A percentile compares a stretch with the other conserved stretches of the same genome.
Evolutionary conservation across 495 filamentous ascomycete genomes (phyloP).

Genomic region (Copromyces sp.): DNA sequence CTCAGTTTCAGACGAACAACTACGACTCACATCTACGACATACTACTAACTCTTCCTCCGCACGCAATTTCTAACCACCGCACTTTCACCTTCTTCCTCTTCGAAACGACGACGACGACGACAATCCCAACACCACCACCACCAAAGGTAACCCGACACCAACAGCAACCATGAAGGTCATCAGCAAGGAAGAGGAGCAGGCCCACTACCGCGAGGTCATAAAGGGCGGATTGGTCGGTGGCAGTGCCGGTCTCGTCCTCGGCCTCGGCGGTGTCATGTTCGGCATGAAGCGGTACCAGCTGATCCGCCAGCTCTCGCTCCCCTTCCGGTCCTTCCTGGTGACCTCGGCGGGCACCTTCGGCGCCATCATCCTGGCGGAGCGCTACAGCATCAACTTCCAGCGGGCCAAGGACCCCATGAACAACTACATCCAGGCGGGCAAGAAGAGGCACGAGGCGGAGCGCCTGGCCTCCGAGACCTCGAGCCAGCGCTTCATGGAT

Average conservation of each 20-base stretch:
- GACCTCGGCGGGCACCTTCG: slow-evolving; percentile 73
- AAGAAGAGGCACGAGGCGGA: slow-evolving; percentile 28
- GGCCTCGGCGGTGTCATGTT: slow-evolving; percentile 54
- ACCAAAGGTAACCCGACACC: slow-evolving; percentile 1
- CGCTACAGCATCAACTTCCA: slow-evolving; percentile 67
- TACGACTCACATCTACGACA: not conserved
- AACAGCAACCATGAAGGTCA: slow-evolving; percentile 68
- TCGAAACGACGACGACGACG: not conserved
- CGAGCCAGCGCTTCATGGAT: slow-evolving; percentile 42
- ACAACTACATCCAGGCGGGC: slow-evolving; percentile 55
- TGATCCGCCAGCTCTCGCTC: slow-evolving; percentile 68
- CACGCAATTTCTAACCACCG: not conserved
- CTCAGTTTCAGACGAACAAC: not conserved
- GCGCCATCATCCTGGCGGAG: slow-evolving; percentile 79
- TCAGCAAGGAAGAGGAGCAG: slow-evolving; percentile 85
- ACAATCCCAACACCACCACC: not conserved
- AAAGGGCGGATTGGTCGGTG: slow-evolving; percentile 67
- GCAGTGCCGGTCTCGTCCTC: slow-evolving; percentile 49
- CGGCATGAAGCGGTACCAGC: slow-evolving; percentile 54
- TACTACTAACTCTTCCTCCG: not conserved
- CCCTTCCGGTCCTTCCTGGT: slow-evolving; percentile 87
- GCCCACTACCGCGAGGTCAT: slow-evolving; percentile 56
- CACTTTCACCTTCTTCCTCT: not conserved
- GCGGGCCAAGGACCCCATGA: slow-evolving; percentile 50
- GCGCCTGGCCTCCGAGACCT: slow-evolving; percentile 28